Percentiles rank a stretch among this genome's conserved stretches.
phyloP scores from a whole-genome alignment of 495 filamentous ascomycete species.

The Rostrohypoxylon terebratum region DNA sequence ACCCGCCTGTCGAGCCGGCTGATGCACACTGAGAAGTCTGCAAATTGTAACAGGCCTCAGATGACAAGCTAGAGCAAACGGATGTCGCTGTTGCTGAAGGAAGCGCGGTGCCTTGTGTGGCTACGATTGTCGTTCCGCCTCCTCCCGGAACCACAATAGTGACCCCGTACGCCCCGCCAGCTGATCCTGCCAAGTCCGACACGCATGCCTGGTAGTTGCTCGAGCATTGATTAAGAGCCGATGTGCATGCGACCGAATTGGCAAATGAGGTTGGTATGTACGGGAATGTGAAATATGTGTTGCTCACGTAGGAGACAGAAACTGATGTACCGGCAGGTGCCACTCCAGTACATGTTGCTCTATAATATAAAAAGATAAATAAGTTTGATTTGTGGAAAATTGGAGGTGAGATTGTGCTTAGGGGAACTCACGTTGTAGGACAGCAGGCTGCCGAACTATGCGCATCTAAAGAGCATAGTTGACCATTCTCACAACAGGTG shows the following conservation, averaged over 20 bases:
- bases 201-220: conserved; percentile 73
- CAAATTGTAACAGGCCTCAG: conserved; percentile 69
- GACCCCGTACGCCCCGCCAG: conserved; percentile 66
- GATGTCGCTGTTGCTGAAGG: conserved; percentile 65
- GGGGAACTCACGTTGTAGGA: conserved; percentile 54
- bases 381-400: background rate
- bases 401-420: background rate
- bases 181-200: conserved; percentile 64
- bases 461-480: conserved; percentile 56
- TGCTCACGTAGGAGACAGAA: conserved; percentile 62
- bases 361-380: conserved; percentile 33
- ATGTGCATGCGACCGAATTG: conserved; percentile 72
- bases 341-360: conserved; percentile 60
- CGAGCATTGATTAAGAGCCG: conserved; percentile 73
- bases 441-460: conserved; percentile 60
- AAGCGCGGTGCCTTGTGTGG: conserved; percentile 48
- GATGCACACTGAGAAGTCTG: conserved; percentile 65
- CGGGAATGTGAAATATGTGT: conserved; percentile 73
- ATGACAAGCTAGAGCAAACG: conserved; percentile 74
- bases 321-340: conserved; percentile 51
- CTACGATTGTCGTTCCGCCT: conserved; percentile 64
- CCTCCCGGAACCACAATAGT: conserved; percentile 71
- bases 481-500: conserved; percentile 60
- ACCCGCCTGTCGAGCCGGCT: conserved; percentile 47
- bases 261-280: conserved; percentile 74